These are phyloP conservation scores for Septoria petroselini DNA, from an alignment of 2,329 filamentous ascomycete species.

Conservation along the genomic window DNA sequence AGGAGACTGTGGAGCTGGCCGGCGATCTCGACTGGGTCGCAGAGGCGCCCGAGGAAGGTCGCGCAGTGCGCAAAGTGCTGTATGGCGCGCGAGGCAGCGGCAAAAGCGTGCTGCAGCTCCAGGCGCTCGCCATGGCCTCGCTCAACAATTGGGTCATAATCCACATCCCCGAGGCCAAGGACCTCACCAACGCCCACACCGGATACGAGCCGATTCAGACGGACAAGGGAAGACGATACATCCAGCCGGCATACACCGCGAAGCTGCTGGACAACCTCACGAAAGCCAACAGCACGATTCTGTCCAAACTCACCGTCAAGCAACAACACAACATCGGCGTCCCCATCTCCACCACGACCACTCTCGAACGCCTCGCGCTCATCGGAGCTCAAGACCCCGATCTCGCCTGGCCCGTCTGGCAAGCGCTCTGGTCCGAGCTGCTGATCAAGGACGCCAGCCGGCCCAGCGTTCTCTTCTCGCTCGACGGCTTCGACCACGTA, in stretches of 20 bases:
- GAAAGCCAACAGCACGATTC: slow-evolving; percentile 66
- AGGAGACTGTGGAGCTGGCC: slow-evolving; percentile 72
- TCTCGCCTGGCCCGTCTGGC: slow-evolving; percentile 74
- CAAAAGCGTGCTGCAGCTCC: slow-evolving; percentile 82
- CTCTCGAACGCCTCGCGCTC: slow-evolving; percentile 65
- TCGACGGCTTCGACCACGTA: slow-evolving; percentile 78
- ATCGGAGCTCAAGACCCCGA: slow-evolving; percentile 71
- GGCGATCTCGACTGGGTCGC: slow-evolving; percentile 39
- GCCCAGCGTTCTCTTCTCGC: slow-evolving; percentile 66
- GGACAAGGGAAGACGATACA: slow-evolving; percentile 56
- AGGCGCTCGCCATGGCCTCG: slow-evolving; percentile 77
- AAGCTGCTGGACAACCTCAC: slow-evolving; percentile 69
- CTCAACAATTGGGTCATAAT: slow-evolving; percentile 85
- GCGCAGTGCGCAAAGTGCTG: slow-evolving; percentile 59
- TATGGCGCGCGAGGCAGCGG: slow-evolving; percentile 72
- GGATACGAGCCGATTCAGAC: slow-evolving; percentile 70
- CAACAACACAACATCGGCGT: slow-evolving; percentile 58
- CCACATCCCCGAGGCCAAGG: slow-evolving; percentile 85
- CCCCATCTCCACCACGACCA: slow-evolving; percentile 56
- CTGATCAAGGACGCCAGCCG: slow-evolving; percentile 42
- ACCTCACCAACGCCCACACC: slow-evolving; percentile 74
- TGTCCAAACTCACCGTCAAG: slow-evolving; percentile 54
- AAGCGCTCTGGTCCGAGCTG: slow-evolving; percentile 79
- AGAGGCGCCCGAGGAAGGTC: slow-evolving; percentile 47
- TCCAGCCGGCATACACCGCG: slow-evolving; percentile 74